Percentiles rank a stretch among this genome's conserved stretches.
Conservation (phyloP, 1,139 yeast genomes). For the Groenewaldozyma sp. region DNA sequence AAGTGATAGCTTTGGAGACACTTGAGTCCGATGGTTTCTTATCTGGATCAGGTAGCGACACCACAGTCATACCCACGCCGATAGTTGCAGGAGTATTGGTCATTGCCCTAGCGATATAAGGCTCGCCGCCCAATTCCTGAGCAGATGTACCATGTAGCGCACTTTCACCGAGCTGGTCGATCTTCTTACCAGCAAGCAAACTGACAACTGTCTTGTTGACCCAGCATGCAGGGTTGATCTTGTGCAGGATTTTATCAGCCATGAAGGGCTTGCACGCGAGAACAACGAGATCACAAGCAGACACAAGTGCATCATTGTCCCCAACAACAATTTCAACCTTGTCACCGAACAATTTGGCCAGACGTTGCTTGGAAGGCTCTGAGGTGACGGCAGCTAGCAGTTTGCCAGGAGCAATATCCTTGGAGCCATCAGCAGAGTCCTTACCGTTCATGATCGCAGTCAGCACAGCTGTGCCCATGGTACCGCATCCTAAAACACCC, state of each 20-base stretch:
- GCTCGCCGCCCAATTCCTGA: background rate
- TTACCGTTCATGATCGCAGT: constrained; percentile 52
- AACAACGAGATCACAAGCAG: constrained; percentile 57
- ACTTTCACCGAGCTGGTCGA: constrained; percentile 50
- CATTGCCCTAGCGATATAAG: constrained; percentile 77
- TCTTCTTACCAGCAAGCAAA: constrained; percentile 86
- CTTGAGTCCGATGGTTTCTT: constrained; percentile 37
- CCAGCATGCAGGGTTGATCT: constrained; percentile 35
- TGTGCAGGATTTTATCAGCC: constrained; percentile 47
- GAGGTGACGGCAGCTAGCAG: constrained; percentile 71
- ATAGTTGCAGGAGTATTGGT: constrained; percentile 91
- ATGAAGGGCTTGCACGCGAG: constrained; percentile 83
- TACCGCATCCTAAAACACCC: constrained; percentile 86
- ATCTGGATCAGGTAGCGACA: constrained; percentile 33
- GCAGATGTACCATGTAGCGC: constrained; percentile 29
- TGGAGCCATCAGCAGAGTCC: constrained; percentile 18
- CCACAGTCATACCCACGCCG: constrained; percentile 90
- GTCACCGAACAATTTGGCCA: constrained; percentile 38
- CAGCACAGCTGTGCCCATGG: constrained; percentile 93
- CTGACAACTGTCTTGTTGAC: constrained; percentile 64
- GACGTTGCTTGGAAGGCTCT: constrained; percentile 40
- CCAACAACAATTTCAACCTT: constrained; percentile 49
- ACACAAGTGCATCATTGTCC: constrained; percentile 49
- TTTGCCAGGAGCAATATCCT: constrained; percentile 43
- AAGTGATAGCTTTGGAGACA: constrained; percentile 40